These are phyloP conservation scores for Podospora appendiculata DNA, from an alignment of 495 filamentous ascomycete species.

Conservation along the genomic window DNA sequence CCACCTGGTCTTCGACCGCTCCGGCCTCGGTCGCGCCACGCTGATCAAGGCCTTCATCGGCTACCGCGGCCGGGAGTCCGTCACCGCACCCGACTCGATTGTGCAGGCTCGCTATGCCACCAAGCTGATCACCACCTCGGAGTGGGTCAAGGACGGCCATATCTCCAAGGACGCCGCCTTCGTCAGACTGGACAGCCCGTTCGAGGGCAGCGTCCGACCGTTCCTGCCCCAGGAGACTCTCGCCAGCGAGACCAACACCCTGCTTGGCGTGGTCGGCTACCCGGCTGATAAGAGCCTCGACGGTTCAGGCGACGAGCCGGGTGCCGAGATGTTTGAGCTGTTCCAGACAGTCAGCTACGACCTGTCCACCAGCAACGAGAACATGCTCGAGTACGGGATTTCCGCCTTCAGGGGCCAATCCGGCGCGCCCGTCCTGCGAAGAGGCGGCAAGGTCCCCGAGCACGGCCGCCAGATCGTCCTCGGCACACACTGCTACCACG, in stretches of 20 bases:
- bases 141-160: conserved; percentile 24
- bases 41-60: conserved; percentile 31
- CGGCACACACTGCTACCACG: conserved; percentile 26
- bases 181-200: conserved; percentile 27
- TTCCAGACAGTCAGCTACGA: conserved; percentile 21
- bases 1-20: conserved; percentile 29
- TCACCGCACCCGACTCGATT: conserved; percentile 8
- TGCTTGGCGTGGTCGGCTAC: conserved; percentile 34
- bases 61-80: conserved; percentile 22
- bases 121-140: conserved; percentile 24
- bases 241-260: conserved; percentile 4
- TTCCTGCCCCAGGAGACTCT: conserved; percentile 24
- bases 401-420: conserved; percentile 29
- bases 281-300: conserved; percentile 25
- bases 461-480: conserved; percentile 10
- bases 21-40: conserved; percentile 16
- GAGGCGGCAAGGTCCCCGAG: conserved; percentile 1
- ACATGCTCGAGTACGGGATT: conserved; percentile 32
- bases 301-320: conserved; percentile 17
- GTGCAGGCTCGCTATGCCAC: conserved; percentile 27
- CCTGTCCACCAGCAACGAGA: conserved; percentile 10
- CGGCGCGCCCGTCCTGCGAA: conserved; percentile 22
- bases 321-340: conserved; percentile 32
- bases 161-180: conserved; percentile 27
- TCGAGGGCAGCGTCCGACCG: conserved; percentile 22